phyloP scores from a whole-genome alignment of 331 rosid genomes.

The Cydonia oblonga region DNA sequence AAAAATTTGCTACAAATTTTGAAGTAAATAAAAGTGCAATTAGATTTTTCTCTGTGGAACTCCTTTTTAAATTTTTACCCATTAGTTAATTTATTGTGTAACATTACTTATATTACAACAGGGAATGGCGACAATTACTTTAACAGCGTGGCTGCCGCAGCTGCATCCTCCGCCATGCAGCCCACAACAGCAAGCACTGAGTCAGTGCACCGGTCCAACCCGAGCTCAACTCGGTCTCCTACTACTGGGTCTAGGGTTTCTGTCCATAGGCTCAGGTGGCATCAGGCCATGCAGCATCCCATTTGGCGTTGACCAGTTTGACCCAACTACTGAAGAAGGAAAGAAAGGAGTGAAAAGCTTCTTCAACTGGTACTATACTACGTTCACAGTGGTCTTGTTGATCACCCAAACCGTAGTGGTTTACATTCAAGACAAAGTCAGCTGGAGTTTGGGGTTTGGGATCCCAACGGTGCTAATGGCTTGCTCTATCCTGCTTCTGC shows the following conservation, averaged over 20 bases:
- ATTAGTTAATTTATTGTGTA: neutral
- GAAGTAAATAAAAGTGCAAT: neutral
- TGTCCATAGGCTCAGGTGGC: slow-evolving; percentile 65
- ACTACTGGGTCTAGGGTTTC: slow-evolving; percentile 30
- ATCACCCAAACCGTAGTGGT: slow-evolving; percentile 37
- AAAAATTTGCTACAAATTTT: neutral
- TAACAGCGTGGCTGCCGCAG: slow-evolving; percentile 54
- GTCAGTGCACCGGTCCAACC: slow-evolving; percentile 35
- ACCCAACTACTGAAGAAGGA: slow-evolving; percentile 48
- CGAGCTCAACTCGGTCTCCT: slow-evolving; percentile 24
- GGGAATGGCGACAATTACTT: slow-evolving; percentile 68
- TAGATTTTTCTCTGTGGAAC: too few species aligned
- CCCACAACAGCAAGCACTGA: slow-evolving; percentile 1
- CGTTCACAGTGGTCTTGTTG: slow-evolving; percentile 35
- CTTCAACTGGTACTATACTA: slow-evolving; percentile 47
- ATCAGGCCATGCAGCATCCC: slow-evolving; percentile 87
- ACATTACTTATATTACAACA: slow-evolving; percentile 1
- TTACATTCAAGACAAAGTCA: slow-evolving; percentile 48
- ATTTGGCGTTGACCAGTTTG: slow-evolving; percentile 53
- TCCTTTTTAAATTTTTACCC: neutral
- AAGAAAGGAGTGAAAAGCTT: slow-evolving; percentile 46
- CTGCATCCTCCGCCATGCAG: slow-evolving; percentile 57
- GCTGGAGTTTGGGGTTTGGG: slow-evolving; percentile 65
- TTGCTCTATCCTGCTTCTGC: slow-evolving; percentile 19
- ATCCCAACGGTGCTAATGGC: slow-evolving; percentile 22